Base-by-base conservation (phyloP, 208 protist species). In the Leishmania mexicana region DNA sequence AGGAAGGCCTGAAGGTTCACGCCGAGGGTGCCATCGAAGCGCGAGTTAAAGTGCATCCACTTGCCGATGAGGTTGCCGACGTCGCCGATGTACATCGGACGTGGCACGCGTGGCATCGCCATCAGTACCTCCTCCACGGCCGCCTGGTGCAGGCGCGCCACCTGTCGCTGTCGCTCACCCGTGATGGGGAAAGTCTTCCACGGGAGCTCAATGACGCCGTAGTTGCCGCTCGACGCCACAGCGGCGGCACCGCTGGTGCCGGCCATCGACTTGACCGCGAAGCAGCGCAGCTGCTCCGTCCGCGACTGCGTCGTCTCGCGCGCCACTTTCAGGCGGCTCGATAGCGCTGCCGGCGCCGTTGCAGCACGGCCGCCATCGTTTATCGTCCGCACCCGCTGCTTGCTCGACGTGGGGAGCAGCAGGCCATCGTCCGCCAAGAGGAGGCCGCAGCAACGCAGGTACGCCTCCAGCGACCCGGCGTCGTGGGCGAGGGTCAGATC, bases 11-110 rank as follows among this genome's bases (percentile, higher is more conserved):
- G 84, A 47, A 97, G 89, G 74, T 78, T 93, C 13, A 89, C 87
- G n/a, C 92, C 95, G 58, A 97, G 87, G 40, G 70, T 77, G 76
- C 95, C 95, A 51, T 94, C 93, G 78, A 90, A 97, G 60, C 89
- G 88, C 3, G 92, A 77, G 81, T 97, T 97, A 83, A 97, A 97
- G 87, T 75, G 85, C 53, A 81, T 81, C 93, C 95, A 97, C 86
- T 93, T 96, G 42, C 95, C 95, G 68, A 97, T 93, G 28, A 96
- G 81, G 79, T 96, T 96, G 76, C 95, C 95, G 6, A 97, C 89
- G 58, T 96, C 93, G 54, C 95, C 92, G 35, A 97, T 78, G 82
- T 96, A 96, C 93, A 97, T 95, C 35, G 95, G 95, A 1, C 80
- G 79, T 19, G 89, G 92, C 45, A 86, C 83, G 15, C 86, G 86